phyloP scores from a whole-genome alignment of 805 yeast species.

The Candida odintsovae region DNA sequence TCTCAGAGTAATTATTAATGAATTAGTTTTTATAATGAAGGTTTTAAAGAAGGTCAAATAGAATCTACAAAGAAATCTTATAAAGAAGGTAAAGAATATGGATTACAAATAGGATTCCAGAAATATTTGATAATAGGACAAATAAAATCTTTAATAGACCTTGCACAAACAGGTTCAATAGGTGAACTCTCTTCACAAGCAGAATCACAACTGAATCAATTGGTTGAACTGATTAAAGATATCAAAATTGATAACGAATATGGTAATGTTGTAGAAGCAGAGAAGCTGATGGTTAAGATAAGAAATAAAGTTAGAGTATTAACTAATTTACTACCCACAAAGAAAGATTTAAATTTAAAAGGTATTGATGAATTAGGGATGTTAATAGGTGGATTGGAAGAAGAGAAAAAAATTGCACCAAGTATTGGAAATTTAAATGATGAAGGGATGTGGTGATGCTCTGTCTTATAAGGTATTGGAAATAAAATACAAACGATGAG shows the following conservation, averaged over 20 bases:
- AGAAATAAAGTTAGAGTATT: slow-evolving; percentile 57
- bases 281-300: slow-evolving; percentile 44
- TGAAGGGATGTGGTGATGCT: slow-evolving; percentile 25
- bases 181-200: slow-evolving; percentile 19
- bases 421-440: slow-evolving; percentile 18
- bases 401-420: slow-evolving; percentile 10
- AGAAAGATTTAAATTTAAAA: slow-evolving; percentile 10
- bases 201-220: slow-evolving; percentile 19
- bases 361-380: slow-evolving; percentile 10
- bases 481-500: no score
- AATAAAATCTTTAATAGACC: slow-evolving; percentile 43
- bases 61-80: slow-evolving; percentile 56
- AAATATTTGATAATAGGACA: slow-evolving; percentile 67
- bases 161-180: slow-evolving; percentile 27
- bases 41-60: slow-evolving; percentile 63
- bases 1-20: no score
- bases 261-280: slow-evolving; percentile 49
- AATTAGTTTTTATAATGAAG: slow-evolving; percentile 56
- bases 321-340: slow-evolving; percentile 27
- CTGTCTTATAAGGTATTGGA: no score
- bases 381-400: slow-evolving; percentile 14
- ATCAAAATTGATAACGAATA: slow-evolving; percentile 44
- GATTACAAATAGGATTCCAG: slow-evolving; percentile 75
- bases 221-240: slow-evolving; percentile 25
- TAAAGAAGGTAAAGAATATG: slow-evolving; percentile 78